Evolutionary conservation across 495 filamentous ascomycete species (phyloP), one percentile per base, ranked within the genome.

Genomic region (Lophiostoma macrostomum): DNA sequence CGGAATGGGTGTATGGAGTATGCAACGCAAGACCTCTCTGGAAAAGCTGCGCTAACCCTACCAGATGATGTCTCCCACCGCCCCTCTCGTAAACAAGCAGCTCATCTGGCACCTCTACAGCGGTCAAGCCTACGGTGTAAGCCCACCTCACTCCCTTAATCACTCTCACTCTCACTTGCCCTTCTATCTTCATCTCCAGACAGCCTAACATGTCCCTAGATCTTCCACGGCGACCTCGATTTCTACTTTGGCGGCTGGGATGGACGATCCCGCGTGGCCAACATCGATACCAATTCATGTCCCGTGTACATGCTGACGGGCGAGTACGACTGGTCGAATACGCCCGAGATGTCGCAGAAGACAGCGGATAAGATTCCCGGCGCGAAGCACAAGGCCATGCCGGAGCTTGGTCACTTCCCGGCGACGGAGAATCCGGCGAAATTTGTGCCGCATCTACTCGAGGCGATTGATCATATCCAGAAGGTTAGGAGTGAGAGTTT

Each of bases 231-330:
- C 37, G 71, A 74, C 50, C 63, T 69, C 23, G 68, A 72, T 51
- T 73, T 72, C 50, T 73, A 71, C 58, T 71, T 71, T 48, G 63
- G 64, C 27, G 70, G 71, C 31, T 74, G 70, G 69, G 71, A 74
- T 37, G 71, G 70, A 1, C 53, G 71, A 3, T 53, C 43, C 5
- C 63, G 71, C 23, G 64, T 74, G 42, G 46, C 46, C 3, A 45
- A 19, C 11, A 74, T 74, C 51, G 67, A 74, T 40, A 71, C 65
- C 8, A 70, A 67, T 43, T 55, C 56, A 14, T 74, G 71, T 43
- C 71, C 70, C 3, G 67, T 74, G n/a, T 74, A 65, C 53, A 71
- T 73, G 68, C 57, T 74, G 40, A 71, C 69, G 0, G 70, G 70
- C 37, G 71, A 74, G 53, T 74, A 73, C 37, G 71, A 74, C 49